phyloP scores from a whole-genome alignment of 208 protist genomes.

The Trypanosoma scelopori region DNA sequence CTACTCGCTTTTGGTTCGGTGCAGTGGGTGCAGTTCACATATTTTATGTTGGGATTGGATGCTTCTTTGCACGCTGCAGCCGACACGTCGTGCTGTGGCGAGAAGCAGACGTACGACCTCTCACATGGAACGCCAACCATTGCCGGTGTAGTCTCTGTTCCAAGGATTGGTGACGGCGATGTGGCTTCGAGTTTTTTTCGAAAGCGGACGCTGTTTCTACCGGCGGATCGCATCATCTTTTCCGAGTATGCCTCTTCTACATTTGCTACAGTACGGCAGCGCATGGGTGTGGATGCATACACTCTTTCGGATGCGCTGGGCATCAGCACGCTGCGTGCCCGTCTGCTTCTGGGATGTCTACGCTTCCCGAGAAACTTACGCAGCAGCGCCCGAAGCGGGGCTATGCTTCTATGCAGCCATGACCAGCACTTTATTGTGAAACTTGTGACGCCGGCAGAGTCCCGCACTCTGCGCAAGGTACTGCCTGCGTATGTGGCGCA shows the following conservation, averaged over 20 bases:
- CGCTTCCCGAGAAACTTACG: constrained; percentile 23
- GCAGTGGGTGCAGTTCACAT: constrained; percentile 20
- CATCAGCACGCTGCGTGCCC: constrained; percentile 29
- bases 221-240: constrained; percentile 10
- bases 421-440: constrained; percentile 59
- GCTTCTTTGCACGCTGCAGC: neutral
- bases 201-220: constrained; percentile 1
- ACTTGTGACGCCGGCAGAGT: constrained; percentile 38
- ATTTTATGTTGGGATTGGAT: constrained; percentile 19
- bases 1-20: constrained; percentile 15
- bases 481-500: constrained; percentile 47
- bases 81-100: neutral
- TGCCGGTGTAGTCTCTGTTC: neutral
- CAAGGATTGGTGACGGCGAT: neutral
- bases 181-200: constrained; percentile 16
- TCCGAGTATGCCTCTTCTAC: constrained; percentile 21
- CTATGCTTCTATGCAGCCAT: constrained; percentile 46
- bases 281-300: constrained; percentile 10
- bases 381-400: constrained; percentile 47
- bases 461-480: constrained; percentile 30
- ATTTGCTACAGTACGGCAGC: constrained; percentile 17
- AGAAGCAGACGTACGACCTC: constrained; percentile 19
- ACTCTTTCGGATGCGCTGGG: constrained; percentile 18
- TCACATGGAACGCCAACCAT: constrained; percentile 9
- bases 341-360: constrained; percentile 31